A percentile compares a stretch with the other conserved stretches of the same genome.
phyloP scores from a whole-genome alignment of 768 basidiomycete species.

The Termitomyces sp. region DNA sequence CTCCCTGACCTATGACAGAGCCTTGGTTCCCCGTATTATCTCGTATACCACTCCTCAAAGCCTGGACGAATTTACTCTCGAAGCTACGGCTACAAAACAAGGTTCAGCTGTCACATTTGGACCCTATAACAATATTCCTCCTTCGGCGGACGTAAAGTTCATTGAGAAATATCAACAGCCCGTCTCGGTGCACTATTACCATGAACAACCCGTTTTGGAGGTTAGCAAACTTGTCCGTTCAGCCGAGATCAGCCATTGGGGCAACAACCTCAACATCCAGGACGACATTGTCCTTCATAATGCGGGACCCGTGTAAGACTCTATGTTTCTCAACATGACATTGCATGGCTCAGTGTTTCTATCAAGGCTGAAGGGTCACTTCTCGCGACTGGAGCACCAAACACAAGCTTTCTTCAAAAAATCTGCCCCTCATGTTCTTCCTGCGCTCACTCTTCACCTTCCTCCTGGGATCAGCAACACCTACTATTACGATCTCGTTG shows the following conservation, averaged over 20 bases:
- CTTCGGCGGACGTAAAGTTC: conserved; percentile 53
- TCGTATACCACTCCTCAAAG: conserved; percentile 67
- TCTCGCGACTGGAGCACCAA: conserved; percentile 88
- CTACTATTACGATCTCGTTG: conserved; percentile 89
- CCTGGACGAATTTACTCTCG: conserved; percentile 52
- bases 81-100: conserved; percentile 61
- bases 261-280: conserved; percentile 88
- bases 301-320: conserved; percentile 79
- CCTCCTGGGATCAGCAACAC: conserved; percentile 77
- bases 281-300: conserved; percentile 86
- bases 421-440: conserved; percentile 63
- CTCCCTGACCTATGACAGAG: conserved; percentile 32
- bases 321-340: background rate
- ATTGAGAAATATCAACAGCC: conserved; percentile 55
- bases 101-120: conserved; percentile 85
- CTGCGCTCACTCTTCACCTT: conserved; percentile 70
- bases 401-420: conserved; percentile 64
- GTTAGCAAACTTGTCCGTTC: conserved; percentile 65
- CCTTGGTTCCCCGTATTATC: conserved; percentile 64
- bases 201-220: conserved; percentile 77
- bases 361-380: conserved; percentile 86
- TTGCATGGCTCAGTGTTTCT: background rate
- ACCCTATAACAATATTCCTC: conserved; percentile 72
- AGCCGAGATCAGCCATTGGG: conserved; percentile 97
- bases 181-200: conserved; percentile 72